Base-by-base conservation (phyloP, 768 basidiomycete genomes). In the Amanita jacksonii region DNA sequence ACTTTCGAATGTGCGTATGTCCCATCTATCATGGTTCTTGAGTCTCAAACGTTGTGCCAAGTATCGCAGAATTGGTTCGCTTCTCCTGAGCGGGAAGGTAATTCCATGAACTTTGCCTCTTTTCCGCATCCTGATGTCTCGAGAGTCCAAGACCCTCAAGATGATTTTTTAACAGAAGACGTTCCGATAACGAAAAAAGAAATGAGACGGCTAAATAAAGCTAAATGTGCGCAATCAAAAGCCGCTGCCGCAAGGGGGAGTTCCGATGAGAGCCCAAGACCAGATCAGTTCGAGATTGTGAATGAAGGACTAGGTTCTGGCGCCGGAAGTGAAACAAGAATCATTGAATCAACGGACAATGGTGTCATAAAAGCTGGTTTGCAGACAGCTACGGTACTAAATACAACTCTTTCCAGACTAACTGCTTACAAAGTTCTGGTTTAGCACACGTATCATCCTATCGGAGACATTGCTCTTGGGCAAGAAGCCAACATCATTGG, bases 1-100 rank as follows among this genome's bases (percentile, higher is more conserved):
- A 69, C 69, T 16, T 72, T 69, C 66, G 48, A 55, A 39, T 51
- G 72, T 72, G 43, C 51, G 63, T 59, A 9, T 20, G 8, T 18
- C 18, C 19, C 28, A 15, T 36, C 39, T 12, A 3, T 10, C 15
- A n/a, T n/a, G n/a, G n/a, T n/a, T 19, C 19, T 19, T 20, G 16
- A 15, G 16, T 12, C 13, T 48, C 23, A 41, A 41, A n/a, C 37
- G 23, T 33, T 31, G 9, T 25, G 12, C 33, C 23, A 55, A 48
- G 56, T 30, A 45, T 47, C 23, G 48, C 50, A 37, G 42, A 52
- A 59, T 31, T 66, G 65, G 66, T 66, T 59, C 43, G 40, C 50
- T 10, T 58, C 62, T 8, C 62, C 62, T 10, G 41, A 43, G 5
- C 41, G 45, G 23, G 19, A 47, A 8, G 45, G 56, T 19, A 52